Evolutionary conservation across 352 stramenopile genomes (phyloP), one percentile per base, ranked within the genome.

Genomic region (Thraustotheca clavata): DNA sequence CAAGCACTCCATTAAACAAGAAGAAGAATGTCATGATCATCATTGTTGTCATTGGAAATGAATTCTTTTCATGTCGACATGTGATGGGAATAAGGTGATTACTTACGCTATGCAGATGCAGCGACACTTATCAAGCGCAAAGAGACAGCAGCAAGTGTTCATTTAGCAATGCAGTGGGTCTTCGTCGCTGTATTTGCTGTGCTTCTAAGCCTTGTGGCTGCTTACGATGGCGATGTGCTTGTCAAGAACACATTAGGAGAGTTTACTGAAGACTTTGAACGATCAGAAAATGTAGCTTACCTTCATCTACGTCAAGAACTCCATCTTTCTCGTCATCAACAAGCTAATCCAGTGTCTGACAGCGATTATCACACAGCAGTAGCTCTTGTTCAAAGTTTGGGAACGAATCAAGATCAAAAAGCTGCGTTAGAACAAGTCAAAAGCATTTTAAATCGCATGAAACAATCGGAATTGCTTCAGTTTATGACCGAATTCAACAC

Each of bases 201-300:
- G 24, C 43, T 52, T 31, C 24, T 9, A 2, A 24, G 11, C 43
- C 7, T 52, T 31, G 43, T 9, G 7, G 43, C n/a, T 24, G 43
- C 43, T 11, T 52, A 26, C 43, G 7, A 52, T 11, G 24, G 43
- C 43, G 43, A 52, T 31, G 43, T 52, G 12, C 43, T 52, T 9
- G 43, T 52, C 43, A 52, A 52, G 43, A 52, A 52, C 7, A 31
- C 43, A 11, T 31, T 52, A 24, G 43, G 43, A 24, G 43, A 52
- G 11, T 52, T 52, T 31, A 52, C 43, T 7, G 43, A 52, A 14
- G 43, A 52, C 43, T 52, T 52, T 52, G 43, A 24, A 31, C 43
- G 43, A 31, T 14, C 43, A 2, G 43, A 52, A 14, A 24, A 14
- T 18, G 43, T 14, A 3, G 43, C 7, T 11, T 14, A 26, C 11